Evolutionary conservation across 345 rosid genomes (phyloP), one percentile per base, ranked within the genome.

Genomic region (Bruguiera gymnorhiza): DNA sequence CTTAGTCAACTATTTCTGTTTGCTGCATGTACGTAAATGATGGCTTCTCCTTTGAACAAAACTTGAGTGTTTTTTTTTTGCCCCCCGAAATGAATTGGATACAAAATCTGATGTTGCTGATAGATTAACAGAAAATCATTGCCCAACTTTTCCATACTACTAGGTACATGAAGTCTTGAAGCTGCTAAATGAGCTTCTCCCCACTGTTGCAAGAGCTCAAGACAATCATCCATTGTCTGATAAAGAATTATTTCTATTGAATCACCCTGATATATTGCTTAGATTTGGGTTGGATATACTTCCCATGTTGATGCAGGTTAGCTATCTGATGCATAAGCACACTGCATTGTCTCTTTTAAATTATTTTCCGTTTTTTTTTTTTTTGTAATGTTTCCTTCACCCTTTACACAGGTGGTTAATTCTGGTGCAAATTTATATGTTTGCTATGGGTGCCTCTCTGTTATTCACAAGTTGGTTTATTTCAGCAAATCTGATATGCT

Each of bases 131-230:
- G 30, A 2, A 62, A 20, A 21, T 59, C 48, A 19, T 65, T n/a
- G 31, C 62, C 31, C 6, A 6, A 36, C 26, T 34, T 29, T 69
- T 20, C 72, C 76, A 56, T 55, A 55, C 51, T 59, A 59, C 58
- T 84, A 94, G 98, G 89, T 91, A 70, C 88, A 84, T 76, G 98
- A 89, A 85, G 89, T 94, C 73, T 79, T 94, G 84, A 94, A 91
- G 86, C 78, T 94, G 89, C 83, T 94, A 30, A 84, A 87, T 78
- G 93, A 82, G 83, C 93, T 94, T 76, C 90, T 94, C 51, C 98
- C 97, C 34, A 60, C 79, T 24, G 72, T 85, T 62, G 68, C 76
- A 27, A 76, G 70, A 62, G 85, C 75, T 56, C 77, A 72, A 52
- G 80, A 70, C 71, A 55, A 43, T 81, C 88, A 83, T 72, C 81